These are phyloP conservation scores for Neofusicoccum kwambonambiense DNA, from an alignment of 2,329 filamentous ascomycete species.

Conservation along the genomic window DNA sequence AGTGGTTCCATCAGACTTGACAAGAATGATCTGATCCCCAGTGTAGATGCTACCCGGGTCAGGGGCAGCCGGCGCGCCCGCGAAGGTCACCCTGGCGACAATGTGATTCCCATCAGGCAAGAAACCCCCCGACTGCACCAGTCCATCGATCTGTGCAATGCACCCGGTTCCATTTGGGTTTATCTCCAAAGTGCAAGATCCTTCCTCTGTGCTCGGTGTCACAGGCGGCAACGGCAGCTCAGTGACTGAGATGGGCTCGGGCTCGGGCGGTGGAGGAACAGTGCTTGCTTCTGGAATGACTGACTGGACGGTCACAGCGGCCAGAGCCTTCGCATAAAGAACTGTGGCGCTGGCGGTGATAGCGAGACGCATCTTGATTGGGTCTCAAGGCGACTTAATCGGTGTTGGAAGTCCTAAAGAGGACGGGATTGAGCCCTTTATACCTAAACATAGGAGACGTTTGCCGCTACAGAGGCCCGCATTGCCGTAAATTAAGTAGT, in stretches of 20 bases:
- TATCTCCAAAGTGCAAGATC: slow-evolving; percentile 34
- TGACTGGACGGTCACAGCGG: background rate
- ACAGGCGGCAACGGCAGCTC: slow-evolving; percentile 42
- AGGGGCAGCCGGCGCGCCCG: slow-evolving; percentile 42
- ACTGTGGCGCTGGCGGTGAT: background rate
- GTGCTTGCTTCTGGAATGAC: background rate
- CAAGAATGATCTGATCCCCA: slow-evolving; percentile 44
- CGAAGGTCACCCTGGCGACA: slow-evolving; percentile 40
- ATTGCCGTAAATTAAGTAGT: too few species aligned
- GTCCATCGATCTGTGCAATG: slow-evolving; percentile 25
- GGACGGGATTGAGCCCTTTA: background rate
- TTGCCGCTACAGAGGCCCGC: too few species aligned
- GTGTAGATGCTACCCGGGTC: slow-evolving; percentile 43
- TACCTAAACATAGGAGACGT: background rate
- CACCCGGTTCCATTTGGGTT: slow-evolving; percentile 43
- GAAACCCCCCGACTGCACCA: slow-evolving; percentile 36
- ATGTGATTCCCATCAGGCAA: slow-evolving; percentile 47
- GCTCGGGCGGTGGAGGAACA: slow-evolving; percentile 19
- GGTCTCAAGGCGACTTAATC: background rate
- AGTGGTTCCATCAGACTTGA: slow-evolving; percentile 42
- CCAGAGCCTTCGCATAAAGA: background rate
- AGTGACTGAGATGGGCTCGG: slow-evolving; percentile 37
- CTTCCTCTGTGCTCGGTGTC: slow-evolving; percentile 23
- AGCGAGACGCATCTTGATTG: background rate
- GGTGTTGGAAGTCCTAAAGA: background rate